Base-by-base conservation (phyloP, 1,139 yeast species). In the Geotrichum macrosporum region DNA sequence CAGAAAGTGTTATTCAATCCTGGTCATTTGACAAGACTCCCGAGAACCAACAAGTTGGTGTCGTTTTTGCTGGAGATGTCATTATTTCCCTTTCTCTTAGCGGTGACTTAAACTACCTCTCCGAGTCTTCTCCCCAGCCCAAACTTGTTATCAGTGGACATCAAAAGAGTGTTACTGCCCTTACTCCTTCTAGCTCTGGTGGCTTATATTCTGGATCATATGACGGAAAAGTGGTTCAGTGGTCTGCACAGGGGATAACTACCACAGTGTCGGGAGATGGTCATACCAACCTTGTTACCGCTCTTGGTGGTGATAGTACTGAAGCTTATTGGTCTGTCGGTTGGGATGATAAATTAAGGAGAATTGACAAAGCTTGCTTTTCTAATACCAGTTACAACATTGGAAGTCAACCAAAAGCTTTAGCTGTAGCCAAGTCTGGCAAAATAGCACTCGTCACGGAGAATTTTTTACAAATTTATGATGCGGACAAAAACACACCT, bases 341-440 rank as follows among this genome's bases (percentile, higher is more conserved):
- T 1, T 89, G 97, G 97, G 98, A 92, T 64, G 95, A 87, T 60
- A 76, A 77, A n/a, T 59, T 88, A 43, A 77, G 76, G 58, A 58
- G 69, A 2, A 69, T 83, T 65, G 57, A 62, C 9, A 48, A 44
- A 16, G 43, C 47, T 10, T 61, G 35, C 64, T 61, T 22, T 31
- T 60, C 62, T 9, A 55, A 57, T 2, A 50, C 58, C 2, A 59
- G 59, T 10, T 27, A 16, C 24, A 55, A 66, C 10, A 69, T 85
- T 44, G 65, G 70, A 1, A 69, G 71, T 3, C 96, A 88, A 66
- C 96, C 96, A 13, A 77, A 74, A 56, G 74, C 74, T 42, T 63
- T 81, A 6, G 62, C 74, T 1, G 59, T 70, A 3, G 58, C 61
- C 27, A 62, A 46, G 27, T 16, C 48, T n/a, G 60, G 54, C 3